phyloP scores from a whole-genome alignment of 257 asterid species.

The Sherardia arvensis region DNA sequence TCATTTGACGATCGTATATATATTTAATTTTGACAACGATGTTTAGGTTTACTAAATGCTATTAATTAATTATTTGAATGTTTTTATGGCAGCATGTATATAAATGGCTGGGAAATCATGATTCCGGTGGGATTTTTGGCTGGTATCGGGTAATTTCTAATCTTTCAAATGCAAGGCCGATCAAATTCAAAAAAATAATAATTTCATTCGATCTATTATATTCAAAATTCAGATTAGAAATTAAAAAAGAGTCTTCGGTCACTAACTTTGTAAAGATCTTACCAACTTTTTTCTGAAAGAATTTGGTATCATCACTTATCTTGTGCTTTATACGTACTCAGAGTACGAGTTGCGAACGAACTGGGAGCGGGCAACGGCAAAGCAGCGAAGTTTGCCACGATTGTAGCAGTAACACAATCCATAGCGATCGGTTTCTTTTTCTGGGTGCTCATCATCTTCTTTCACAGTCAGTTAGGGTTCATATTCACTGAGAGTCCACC shows the following conservation, averaged over 20 bases:
- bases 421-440: slow-evolving; percentile 31
- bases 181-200: not conserved
- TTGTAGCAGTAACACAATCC: slow-evolving; percentile 41
- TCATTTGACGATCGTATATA: too few relatives aligned
- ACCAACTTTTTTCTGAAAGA: too few relatives aligned
- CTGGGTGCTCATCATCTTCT: slow-evolving; percentile 28
- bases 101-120: slow-evolving; percentile 51
- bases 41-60: too few relatives aligned
- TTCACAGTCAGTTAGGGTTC: slow-evolving; percentile 31
- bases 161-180: too few relatives aligned
- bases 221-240: too few relatives aligned
- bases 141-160: slow-evolving; percentile 35
- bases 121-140: slow-evolving; percentile 43
- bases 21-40: too few relatives aligned
- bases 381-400: slow-evolving; percentile 39
- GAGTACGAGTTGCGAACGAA: slow-evolving; percentile 58
- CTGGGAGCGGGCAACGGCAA: slow-evolving; percentile 59
- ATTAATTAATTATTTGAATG: too few relatives aligned
- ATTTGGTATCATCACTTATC: too few relatives aligned
- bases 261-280: too few relatives aligned
- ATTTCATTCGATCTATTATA: too few relatives aligned
- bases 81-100: slow-evolving; percentile 33
- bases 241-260: too few relatives aligned
- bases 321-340: too few relatives aligned
- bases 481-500: slow-evolving; percentile 33